Conservation (phyloP, 2,329 filamentous ascomycete species). For the Myriosclerotinia curreyana region DNA sequence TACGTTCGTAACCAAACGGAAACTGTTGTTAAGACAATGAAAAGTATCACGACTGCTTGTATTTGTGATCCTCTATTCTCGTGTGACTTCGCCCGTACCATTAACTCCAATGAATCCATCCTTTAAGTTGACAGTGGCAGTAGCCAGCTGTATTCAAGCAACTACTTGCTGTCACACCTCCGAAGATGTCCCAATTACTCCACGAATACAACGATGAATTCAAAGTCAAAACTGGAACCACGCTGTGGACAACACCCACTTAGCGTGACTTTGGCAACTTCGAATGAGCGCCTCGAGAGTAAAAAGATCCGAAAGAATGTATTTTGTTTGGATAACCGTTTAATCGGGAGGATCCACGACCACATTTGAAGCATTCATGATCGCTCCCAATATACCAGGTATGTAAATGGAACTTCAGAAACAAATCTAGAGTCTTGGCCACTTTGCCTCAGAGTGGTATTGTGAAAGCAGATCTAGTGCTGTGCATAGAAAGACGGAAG, state of each 20-base stretch:
- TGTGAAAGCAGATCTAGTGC: slow-evolving; percentile 6
- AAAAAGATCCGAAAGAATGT: not conserved
- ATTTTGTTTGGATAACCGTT: slow-evolving; percentile 9
- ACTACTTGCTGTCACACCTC: not conserved
- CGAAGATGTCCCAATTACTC: slow-evolving; percentile 3
- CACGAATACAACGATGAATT: not conserved
- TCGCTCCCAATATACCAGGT: not conserved
- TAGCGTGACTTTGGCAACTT: not conserved
- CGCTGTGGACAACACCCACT: not conserved
- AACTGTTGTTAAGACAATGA: slow-evolving; percentile 40
- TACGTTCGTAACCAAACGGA: slow-evolving; percentile 32
- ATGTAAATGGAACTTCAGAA: slow-evolving; percentile 8
- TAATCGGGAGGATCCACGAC: not conserved
- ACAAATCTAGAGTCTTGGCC: slow-evolving; percentile 7
- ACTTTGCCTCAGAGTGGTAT: slow-evolving; percentile 6
- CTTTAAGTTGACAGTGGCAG: not conserved
- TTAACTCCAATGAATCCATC: slow-evolving; percentile 9
- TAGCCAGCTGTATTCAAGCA: not conserved
- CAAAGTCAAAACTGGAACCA: slow-evolving; percentile 2
- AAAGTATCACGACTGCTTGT: slow-evolving; percentile 40
- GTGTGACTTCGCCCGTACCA: not conserved
- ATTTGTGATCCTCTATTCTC: slow-evolving; percentile 30
- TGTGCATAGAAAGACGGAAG: slow-evolving; percentile 11
- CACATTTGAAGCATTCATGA: slow-evolving; percentile 13
- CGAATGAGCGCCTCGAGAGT: not conserved